Evolutionary conservation across 1,284 basidiomycete genomes (phyloP).

Genomic region (Rhodotorula mucilaginosa): DNA sequence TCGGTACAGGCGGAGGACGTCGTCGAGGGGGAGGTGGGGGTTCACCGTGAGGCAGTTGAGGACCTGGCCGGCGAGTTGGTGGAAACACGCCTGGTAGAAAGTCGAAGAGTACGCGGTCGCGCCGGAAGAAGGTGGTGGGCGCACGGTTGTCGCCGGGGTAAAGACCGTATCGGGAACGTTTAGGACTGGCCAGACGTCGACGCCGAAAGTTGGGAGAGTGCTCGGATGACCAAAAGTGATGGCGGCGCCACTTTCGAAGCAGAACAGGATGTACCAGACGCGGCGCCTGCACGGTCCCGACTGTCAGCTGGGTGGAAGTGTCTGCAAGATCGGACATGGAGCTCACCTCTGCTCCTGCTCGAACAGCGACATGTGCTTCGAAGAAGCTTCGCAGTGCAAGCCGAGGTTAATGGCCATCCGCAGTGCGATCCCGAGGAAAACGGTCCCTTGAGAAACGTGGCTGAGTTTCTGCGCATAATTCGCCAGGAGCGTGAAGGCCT

Average conservation of each 20-base stretch:
- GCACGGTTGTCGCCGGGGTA: not conserved
- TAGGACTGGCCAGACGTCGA: slow-evolving; percentile 7
- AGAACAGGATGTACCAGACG: slow-evolving; percentile 44
- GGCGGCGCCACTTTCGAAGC: slow-evolving; percentile 32
- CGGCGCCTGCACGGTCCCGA: slow-evolving; percentile 24
- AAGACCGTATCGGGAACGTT: slow-evolving; percentile 12
- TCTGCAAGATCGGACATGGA: no score
- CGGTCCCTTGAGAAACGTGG: slow-evolving; percentile 39
- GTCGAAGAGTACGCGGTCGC: slow-evolving; percentile 14
- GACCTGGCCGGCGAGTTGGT: not conserved
- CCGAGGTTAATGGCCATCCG: slow-evolving; percentile 45
- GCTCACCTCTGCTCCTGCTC: slow-evolving; percentile 39
- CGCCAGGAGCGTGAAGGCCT: slow-evolving; percentile 23
- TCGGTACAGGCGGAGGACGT: not conserved
- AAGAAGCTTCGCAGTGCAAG: slow-evolving; percentile 42
- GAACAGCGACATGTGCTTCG: slow-evolving; percentile 41
- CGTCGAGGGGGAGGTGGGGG: not conserved
- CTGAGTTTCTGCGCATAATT: slow-evolving; percentile 43
- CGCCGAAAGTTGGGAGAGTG: slow-evolving; percentile 10
- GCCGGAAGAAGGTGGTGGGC: not conserved
- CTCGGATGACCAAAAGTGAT: slow-evolving; percentile 43
- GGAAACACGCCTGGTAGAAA: slow-evolving; percentile 13
- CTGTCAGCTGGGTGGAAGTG: not conserved
- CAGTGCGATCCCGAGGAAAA: slow-evolving; percentile 43
- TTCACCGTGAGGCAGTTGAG: not conserved